Conservation (phyloP, 306 rosid genomes). For the Clitoria ternatea region DNA sequence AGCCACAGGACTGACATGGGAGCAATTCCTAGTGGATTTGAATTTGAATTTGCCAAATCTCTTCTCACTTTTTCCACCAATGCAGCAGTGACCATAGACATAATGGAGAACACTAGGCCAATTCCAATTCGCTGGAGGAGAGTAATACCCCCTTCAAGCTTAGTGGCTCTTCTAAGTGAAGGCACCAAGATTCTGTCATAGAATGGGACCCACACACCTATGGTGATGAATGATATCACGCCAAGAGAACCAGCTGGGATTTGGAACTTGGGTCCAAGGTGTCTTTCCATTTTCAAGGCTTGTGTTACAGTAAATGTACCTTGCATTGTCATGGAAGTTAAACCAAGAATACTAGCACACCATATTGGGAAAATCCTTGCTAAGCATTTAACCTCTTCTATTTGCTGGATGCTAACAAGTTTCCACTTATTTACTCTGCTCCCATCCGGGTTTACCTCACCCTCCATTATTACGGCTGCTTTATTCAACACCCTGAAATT, state of each 20-base stretch:
- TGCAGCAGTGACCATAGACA: constrained; percentile 37
- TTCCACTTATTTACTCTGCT: constrained; percentile 43
- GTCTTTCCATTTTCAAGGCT: constrained; percentile 51
- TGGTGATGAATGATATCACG: constrained; percentile 30
- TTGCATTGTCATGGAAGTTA: constrained; percentile 41
- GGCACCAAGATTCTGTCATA: constrained; percentile 39
- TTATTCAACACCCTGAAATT: constrained; percentile 47
- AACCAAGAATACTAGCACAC: constrained; percentile 38
- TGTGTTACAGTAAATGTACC: constrained; percentile 50
- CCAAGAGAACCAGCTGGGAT: constrained; percentile 38
- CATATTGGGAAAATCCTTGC: constrained; percentile 49
- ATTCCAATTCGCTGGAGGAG: constrained; percentile 41
- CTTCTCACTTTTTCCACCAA: constrained; percentile 30
- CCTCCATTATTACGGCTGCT: constrained; percentile 50
- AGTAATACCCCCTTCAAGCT: constrained; percentile 33
- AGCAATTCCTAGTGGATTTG: constrained; percentile 24
- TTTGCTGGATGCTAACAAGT: constrained; percentile 56
- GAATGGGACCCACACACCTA: constrained; percentile 35
- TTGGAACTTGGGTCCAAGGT: constrained; percentile 37
- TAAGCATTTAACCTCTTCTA: constrained; percentile 60
- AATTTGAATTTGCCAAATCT: constrained; percentile 23
- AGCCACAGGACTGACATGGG: constrained; percentile 58
- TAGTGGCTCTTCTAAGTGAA: constrained; percentile 19
- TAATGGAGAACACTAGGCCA: constrained; percentile 31
- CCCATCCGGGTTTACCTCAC: constrained; percentile 56